Base-by-base conservation (phyloP, 441 rosid genomes). In the Jatropha podagrica region DNA sequence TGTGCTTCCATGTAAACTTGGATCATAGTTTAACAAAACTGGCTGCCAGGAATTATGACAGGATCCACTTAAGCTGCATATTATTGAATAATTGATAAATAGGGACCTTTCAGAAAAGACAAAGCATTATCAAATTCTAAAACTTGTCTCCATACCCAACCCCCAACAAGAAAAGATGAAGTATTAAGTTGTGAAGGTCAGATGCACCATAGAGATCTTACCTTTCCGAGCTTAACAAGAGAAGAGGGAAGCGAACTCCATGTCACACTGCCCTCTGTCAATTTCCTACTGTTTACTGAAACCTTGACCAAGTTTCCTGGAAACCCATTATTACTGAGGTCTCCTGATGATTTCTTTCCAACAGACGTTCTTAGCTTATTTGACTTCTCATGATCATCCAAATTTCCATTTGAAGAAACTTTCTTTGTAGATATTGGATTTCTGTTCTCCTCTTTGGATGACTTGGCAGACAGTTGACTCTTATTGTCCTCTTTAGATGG, bases 221-320 rank as follows among this genome's bases (percentile, higher is more conserved):
- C 99, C 96, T 92, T 95, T 77, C 98, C 99, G 37, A 94, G 90
- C 84, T 82, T 90, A 20, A 95, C 83, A 82, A 96, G 92, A 74
- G 98, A 90, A 32, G 94, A 84, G 42, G 99, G 94, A 26, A 96
- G 95, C 3, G 96, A 84, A 80, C 78, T 65, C 98, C 99, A 94
- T 51, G 91, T 80, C 78, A 90, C 84, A 81, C 78, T 86, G 71
- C 89, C 90, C 67, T 91, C 95, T 7, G 89, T 89, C 80, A 89
- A 77, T 85, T 84, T 86, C 87, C 80, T 85, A 81, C 89, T 73
- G 71, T 79, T 92, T 46, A 90, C 70, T 18, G 91, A 81, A 69
- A 94, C 83, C 91, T 88, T 94, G 74, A 94, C 92, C 82, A 94
- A 81, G 81, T 86, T 89, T 70, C 88, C 92, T 11, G 95, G 89